Base-by-base conservation (phyloP, 2,329 filamentous ascomycete species). In the Talaromyces sp. region DNA sequence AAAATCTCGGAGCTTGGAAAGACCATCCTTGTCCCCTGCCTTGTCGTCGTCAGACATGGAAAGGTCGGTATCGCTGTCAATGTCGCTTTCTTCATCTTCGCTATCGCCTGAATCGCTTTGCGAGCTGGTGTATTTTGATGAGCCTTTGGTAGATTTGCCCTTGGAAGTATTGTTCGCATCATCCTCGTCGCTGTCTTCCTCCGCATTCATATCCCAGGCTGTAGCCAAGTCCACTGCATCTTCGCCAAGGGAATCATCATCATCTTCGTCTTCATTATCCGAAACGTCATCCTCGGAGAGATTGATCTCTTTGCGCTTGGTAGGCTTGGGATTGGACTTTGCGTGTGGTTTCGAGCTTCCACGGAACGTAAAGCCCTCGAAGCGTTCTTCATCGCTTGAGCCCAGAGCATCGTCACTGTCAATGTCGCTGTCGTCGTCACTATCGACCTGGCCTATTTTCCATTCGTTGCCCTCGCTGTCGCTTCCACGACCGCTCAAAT, bases 381-480 rank as follows among this genome's bases (percentile, higher is more conserved):
- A 96, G 65, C 83, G 84, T 72, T 96, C 93, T 70, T 95, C 88
- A 70, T 96, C 93, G 69, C 91, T 95, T 66, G 91, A 88, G 3
- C 92, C 91, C 80, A 96, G 92, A 2, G 93, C 93, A 69, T 96
- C 91, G 71, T 90, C 88, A 66, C 85, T 88, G 71, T 90, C 87
- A 60, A 91, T 78, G 64, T 89, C 86, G 59, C 84, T 86, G 68
- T 90, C 88, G 64, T 89, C 83, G 58, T 88, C 86, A 52, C 83
- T 85, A 55, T 83, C 84, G 25, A 88, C 85, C 55, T 86, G 79
- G 28, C 93, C 92, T 57, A 96, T 81, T 56, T 84, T 88, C 92
- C 92, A 96, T 70, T 90, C 87, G 69, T 96, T 90, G 25, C 92
- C 92, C 63, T 93, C 90, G 63, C 89, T 91, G 71, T 96, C 93